Conservation (phyloP, 2,329 filamentous ascomycete species). For the Cadophora gregata region DNA sequence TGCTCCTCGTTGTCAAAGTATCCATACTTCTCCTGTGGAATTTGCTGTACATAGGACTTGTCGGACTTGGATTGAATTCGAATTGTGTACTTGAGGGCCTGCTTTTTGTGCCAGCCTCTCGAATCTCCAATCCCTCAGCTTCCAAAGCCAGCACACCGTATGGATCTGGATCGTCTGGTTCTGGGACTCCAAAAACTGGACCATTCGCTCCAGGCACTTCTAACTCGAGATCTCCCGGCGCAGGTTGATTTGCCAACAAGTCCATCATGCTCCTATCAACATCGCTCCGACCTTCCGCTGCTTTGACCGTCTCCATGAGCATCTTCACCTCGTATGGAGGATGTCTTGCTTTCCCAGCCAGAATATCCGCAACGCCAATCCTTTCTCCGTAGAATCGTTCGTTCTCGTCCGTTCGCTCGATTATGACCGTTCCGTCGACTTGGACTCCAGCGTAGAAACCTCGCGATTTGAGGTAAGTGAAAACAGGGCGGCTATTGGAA, state of each 20-base stretch:
- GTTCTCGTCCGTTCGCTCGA: constrained; percentile 88
- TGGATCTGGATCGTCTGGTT: constrained; percentile 83
- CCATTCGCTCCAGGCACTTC: constrained; percentile 47
- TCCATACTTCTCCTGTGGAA: constrained; percentile 71
- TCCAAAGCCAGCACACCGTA: constrained; percentile 92
- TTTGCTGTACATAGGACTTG: constrained; percentile 70
- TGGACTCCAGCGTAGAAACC: constrained; percentile 89
- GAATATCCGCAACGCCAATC: constrained; percentile 65
- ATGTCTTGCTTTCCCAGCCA: constrained; percentile 47
- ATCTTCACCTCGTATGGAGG: constrained; percentile 50
- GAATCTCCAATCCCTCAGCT: constrained; percentile 85
- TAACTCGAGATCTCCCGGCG: constrained; percentile 77
- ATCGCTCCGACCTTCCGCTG: constrained; percentile 82
- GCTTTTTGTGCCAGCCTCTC: constrained; percentile 81
- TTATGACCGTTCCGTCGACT: constrained; percentile 84
- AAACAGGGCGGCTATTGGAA: constrained; percentile 59
- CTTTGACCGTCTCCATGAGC: constrained; percentile 76
- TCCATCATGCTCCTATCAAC: constrained; percentile 73
- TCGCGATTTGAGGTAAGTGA: constrained; percentile 87
- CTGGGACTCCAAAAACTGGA: constrained; percentile 77
- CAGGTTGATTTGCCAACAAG: constrained; percentile 65
- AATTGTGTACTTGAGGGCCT: constrained; percentile 81
- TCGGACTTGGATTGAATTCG: constrained; percentile 78
- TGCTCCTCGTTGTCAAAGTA: constrained; percentile 62
- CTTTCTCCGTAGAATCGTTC: constrained; percentile 80